These are phyloP conservation scores for Rhynchosporium graminicola DNA, from an alignment of 2,329 filamentous ascomycete genomes.

Conservation along the genomic window DNA sequence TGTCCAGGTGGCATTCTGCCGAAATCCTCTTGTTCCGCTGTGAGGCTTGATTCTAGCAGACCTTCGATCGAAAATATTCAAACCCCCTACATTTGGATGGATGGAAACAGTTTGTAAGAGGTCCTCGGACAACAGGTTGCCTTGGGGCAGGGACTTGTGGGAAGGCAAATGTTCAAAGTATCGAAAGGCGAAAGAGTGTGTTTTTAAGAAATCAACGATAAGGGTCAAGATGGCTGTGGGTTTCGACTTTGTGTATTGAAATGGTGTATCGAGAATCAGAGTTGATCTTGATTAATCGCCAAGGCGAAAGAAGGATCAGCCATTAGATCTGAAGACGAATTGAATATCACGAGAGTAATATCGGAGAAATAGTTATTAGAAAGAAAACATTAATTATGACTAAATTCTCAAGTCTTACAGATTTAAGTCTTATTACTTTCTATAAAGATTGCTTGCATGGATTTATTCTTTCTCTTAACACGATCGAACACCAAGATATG, in stretches of 20 bases:
- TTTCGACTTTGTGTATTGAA: not conserved
- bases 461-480: no score
- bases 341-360: no score
- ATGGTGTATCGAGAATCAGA: no score
- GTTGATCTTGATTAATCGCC: no score
- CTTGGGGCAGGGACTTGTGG: constrained; percentile 3
- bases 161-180: constrained; percentile 1
- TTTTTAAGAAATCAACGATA: not conserved
- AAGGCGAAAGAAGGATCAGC: no score
- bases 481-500: no score
- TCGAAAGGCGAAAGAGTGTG: not conserved
- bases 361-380: no score
- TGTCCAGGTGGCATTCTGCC: constrained; percentile 41
- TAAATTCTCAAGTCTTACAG: no score
- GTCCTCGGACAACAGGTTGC: constrained; percentile 44
- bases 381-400: no score
- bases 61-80: not conserved
- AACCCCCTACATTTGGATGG: constrained; percentile 50
- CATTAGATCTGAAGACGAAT: no score
- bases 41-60: constrained; percentile 9
- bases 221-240: constrained; percentile 6
- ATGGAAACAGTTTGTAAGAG: constrained; percentile 52
- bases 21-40: constrained; percentile 37
- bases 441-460: no score
- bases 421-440: no score